These are phyloP conservation scores for Globisporangium echinulatum DNA, from an alignment of 352 stramenopile species.

Conservation along the genomic window DNA sequence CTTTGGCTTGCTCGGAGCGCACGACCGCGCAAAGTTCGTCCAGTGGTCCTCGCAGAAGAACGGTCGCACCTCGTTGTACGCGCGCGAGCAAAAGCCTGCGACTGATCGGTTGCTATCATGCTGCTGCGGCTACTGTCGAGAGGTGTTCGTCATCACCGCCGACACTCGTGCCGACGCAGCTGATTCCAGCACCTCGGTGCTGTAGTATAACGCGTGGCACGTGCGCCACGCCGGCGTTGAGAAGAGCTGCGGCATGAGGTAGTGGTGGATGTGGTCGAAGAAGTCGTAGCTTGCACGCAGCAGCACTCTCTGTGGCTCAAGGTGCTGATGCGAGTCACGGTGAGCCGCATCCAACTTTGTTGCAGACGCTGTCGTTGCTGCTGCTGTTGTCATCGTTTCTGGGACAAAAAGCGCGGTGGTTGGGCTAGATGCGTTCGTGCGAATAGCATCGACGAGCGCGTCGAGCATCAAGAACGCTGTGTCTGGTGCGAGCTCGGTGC, in stretches of 20 bases:
- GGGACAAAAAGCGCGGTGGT: background rate
- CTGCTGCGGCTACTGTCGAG: background rate
- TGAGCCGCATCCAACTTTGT: too few species aligned
- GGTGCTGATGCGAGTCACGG: background rate
- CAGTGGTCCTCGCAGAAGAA: constrained; percentile 11
- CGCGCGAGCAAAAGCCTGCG: constrained; percentile 6
- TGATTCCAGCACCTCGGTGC: background rate
- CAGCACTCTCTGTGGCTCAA: background rate
- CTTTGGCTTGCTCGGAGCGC: background rate
- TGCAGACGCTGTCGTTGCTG: too few species aligned
- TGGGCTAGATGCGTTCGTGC: background rate
- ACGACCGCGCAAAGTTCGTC: constrained; percentile 6
- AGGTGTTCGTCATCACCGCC: background rate
- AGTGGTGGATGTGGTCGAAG: constrained; percentile 14
- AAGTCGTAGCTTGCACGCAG: constrained; percentile 1
- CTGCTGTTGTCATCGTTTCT: background rate
- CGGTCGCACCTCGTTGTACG: constrained; percentile 5
- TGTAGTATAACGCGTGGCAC: constrained; percentile 6
- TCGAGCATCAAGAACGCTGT: constrained; percentile 2
- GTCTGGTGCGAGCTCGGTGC: background rate
- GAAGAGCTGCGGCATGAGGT: constrained; percentile 8
- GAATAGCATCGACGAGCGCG: background rate
- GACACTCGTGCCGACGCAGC: background rate
- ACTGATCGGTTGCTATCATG: background rate
- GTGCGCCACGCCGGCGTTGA: constrained; percentile 3